Percentiles rank a stretch among this genome's conserved stretches.
These are phyloP conservation scores for Alternaria infectoria DNA, from an alignment of 2,329 filamentous ascomycete genomes.

Conservation along the genomic window DNA sequence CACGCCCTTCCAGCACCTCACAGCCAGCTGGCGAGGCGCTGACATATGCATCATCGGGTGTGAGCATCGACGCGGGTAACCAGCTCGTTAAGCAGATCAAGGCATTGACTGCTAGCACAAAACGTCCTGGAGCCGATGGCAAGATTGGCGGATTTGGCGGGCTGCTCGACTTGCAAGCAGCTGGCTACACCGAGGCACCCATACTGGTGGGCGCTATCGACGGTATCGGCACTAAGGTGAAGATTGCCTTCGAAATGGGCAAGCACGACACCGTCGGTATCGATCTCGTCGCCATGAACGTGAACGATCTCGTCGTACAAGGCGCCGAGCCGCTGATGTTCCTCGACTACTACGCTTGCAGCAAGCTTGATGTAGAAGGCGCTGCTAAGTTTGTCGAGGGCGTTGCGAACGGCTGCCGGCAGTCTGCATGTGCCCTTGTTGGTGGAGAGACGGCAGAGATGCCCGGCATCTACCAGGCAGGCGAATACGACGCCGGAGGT, in stretches of 20 bases:
- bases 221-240: constrained; percentile 95
- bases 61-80: constrained; percentile 94
- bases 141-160: constrained; percentile 96
- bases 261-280: constrained; percentile 96
- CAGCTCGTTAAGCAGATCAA: constrained; percentile 92
- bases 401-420: constrained; percentile 84
- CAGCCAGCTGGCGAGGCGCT: constrained; percentile 52
- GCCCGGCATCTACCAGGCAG: constrained; percentile 88
- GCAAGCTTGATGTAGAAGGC: constrained; percentile 77
- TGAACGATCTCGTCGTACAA: constrained; percentile 96
- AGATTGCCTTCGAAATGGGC: constrained; percentile 87
- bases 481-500: constrained; percentile 92
- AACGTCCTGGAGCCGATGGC: constrained; percentile 84
- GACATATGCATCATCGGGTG: constrained; percentile 92
- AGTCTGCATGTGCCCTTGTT: constrained; percentile 87
- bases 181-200: constrained; percentile 76
- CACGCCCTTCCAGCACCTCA: constrained; percentile 22
- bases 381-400: constrained; percentile 89
- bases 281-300: constrained; percentile 98
- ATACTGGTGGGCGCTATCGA: constrained; percentile 94
- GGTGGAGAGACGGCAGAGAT: constrained; percentile 98
- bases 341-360: constrained; percentile 97
- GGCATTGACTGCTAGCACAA: constrained; percentile 82
- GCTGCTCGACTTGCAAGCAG: constrained; percentile 76
- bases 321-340: constrained; percentile 95